Percentiles rank a stretch among this genome's conserved stretches.
Conservation (phyloP, 2,329 filamentous ascomycete genomes). For the Diplocarpon mali region DNA sequence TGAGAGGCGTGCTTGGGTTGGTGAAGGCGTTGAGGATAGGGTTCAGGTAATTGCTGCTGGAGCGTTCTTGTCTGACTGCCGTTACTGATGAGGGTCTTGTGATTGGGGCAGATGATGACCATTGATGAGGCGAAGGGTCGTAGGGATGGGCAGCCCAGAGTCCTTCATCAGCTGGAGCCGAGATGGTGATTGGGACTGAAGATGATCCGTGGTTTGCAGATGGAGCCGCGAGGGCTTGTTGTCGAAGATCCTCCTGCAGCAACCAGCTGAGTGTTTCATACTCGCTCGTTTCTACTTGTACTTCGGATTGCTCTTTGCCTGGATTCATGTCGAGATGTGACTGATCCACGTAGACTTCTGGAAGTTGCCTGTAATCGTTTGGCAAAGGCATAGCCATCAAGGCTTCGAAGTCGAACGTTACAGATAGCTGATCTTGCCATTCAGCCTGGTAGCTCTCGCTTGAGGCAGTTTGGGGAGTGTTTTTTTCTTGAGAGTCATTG, state of each 20-base stretch:
- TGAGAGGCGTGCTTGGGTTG: constrained; percentile 11
- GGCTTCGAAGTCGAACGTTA: neutral
- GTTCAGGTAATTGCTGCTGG: constrained; percentile 1
- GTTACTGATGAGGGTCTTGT: neutral
- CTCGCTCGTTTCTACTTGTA: neutral
- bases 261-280: neutral
- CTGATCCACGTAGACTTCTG: neutral
- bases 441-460: neutral
- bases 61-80: neutral
- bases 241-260: neutral
- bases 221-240: neutral
- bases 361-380: neutral
- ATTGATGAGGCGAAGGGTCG: neutral
- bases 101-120: neutral
- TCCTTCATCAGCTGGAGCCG: neutral
- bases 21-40: constrained; percentile 14
- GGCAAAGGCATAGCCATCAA: neutral
- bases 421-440: neutral
- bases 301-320: neutral
- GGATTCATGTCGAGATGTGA: neutral
- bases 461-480: neutral
- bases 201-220: neutral
- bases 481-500: no score
- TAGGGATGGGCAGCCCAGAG: neutral
- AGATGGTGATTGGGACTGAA: neutral